Conservation (phyloP, 2,329 filamentous ascomycete genomes). For the Bipolaris victoriae region DNA sequence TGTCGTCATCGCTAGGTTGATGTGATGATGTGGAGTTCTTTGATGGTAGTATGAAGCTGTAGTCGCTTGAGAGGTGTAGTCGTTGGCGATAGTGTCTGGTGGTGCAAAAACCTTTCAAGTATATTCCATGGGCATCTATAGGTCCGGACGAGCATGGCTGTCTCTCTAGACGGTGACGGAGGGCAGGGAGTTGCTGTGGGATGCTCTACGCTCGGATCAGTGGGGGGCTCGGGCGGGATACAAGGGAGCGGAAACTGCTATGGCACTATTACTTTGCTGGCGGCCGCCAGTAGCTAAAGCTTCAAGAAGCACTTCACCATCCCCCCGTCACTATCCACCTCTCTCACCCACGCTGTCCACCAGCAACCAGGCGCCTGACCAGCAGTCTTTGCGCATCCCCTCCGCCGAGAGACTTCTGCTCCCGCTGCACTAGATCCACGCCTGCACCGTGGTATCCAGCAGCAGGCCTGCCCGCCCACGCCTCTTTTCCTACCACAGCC, state of each 20-base stretch:
- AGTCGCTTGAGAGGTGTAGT: neutral
- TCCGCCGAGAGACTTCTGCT: slow-evolving; percentile 12
- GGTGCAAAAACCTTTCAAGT: too few species aligned
- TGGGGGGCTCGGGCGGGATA: slow-evolving; percentile 12
- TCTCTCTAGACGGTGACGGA: neutral
- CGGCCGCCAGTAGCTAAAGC: slow-evolving; percentile 20
- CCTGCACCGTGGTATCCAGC: slow-evolving; percentile 46
- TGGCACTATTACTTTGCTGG: slow-evolving; percentile 2
- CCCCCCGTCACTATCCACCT: neutral
- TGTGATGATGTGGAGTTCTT: neutral
- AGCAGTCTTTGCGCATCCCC: slow-evolving; percentile 19
- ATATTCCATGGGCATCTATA: too few species aligned
- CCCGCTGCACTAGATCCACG: slow-evolving; percentile 36
- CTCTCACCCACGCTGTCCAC: slow-evolving; percentile 18
- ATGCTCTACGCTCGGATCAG: slow-evolving; percentile 16
- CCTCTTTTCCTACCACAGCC: slow-evolving; percentile 25
- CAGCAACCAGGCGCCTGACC: slow-evolving; percentile 17
- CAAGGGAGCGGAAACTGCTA: slow-evolving; percentile 29
- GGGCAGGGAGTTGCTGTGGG: slow-evolving; percentile 21
- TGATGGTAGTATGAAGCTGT: neutral
- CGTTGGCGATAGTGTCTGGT: neutral
- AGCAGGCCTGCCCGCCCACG: slow-evolving; percentile 21
- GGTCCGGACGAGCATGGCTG: too few species aligned
- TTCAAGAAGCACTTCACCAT: slow-evolving; percentile 26
- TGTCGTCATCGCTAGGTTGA: neutral